A percentile compares a stretch with the other conserved stretches of the same genome.
These are phyloP conservation scores for Dacryopinax primogenitus DNA, from an alignment of 768 basidiomycete species.

Conservation along the genomic window DNA sequence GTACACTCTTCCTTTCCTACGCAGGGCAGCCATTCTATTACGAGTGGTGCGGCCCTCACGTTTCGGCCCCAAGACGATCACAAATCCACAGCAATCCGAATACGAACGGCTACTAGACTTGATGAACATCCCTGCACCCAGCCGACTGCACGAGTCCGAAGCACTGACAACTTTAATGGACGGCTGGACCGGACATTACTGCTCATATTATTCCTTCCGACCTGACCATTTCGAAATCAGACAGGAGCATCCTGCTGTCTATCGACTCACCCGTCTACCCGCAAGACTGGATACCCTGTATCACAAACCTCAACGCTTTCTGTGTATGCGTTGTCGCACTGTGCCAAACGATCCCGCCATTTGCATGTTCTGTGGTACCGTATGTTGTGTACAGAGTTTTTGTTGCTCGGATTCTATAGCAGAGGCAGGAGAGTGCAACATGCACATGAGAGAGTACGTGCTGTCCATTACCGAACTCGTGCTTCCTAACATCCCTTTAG, in stretches of 20 bases:
- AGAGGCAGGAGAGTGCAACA: slow-evolving; percentile 80
- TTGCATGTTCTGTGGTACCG: slow-evolving; percentile 78
- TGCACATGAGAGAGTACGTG: slow-evolving; percentile 85
- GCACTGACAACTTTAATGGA: slow-evolving; percentile 79
- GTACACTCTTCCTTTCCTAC: slow-evolving; percentile 84
- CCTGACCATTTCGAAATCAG: slow-evolving; percentile 49
- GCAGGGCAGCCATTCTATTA: slow-evolving; percentile 73
- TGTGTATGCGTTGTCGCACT: slow-evolving; percentile 62
- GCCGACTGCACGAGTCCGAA: slow-evolving; percentile 68
- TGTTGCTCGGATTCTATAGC: slow-evolving; percentile 70
- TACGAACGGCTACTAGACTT: slow-evolving; percentile 62
- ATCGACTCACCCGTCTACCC: slow-evolving; percentile 73
- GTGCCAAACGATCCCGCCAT: slow-evolving; percentile 78
- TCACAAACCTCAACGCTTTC: slow-evolving; percentile 55
- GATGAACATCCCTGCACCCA: slow-evolving; percentile 67
- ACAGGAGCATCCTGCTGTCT: slow-evolving; percentile 70
- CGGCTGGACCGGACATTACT: slow-evolving; percentile 84
- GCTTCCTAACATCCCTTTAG: slow-evolving; percentile 31
- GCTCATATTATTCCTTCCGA: slow-evolving; percentile 62
- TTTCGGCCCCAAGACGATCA: slow-evolving; percentile 41
- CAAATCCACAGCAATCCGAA: slow-evolving; percentile 43
- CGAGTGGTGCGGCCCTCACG: slow-evolving; percentile 56
- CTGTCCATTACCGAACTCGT: slow-evolving; percentile 5
- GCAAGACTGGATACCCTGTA: slow-evolving; percentile 72
- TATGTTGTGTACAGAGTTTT: slow-evolving; percentile 80